A percentile compares a stretch with the other conserved stretches of the same genome.
Evolutionary conservation across 1,139 yeast genomes (phyloP).

Genomic region (Meyerozyma guilliermondii): DNA sequence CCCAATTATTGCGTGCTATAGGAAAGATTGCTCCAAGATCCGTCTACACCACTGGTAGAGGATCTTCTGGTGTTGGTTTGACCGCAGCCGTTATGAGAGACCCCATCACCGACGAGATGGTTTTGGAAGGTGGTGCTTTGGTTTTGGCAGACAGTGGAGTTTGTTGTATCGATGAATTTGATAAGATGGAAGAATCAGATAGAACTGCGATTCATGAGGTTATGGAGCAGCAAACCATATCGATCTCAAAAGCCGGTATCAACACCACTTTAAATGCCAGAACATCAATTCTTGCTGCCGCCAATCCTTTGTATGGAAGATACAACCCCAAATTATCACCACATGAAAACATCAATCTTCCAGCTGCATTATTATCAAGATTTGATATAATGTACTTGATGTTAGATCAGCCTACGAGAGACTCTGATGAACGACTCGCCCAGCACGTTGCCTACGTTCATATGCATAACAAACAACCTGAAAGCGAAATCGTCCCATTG

Average conservation of each 20-base stretch:
- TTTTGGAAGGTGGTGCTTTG: constrained; percentile 96
- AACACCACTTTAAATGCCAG: constrained; percentile 95
- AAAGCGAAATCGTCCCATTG: constrained; percentile 67
- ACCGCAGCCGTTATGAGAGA: constrained; percentile 99
- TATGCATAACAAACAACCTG: constrained; percentile 87
- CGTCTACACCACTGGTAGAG: constrained; percentile 97
- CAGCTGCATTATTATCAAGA: constrained; percentile 94
- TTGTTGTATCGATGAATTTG: constrained; percentile 98
- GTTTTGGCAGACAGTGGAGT: constrained; percentile 97
- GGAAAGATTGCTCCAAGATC: constrained; percentile 95
- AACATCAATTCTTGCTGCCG: constrained; percentile 94
- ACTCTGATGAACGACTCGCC: constrained; percentile 81
- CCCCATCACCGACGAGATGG: constrained; percentile 98
- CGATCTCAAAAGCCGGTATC: constrained; percentile 97
- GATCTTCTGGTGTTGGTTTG: constrained; percentile 98
- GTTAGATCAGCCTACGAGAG: constrained; percentile 79
- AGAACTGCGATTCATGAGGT: constrained; percentile 99
- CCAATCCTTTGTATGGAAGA: constrained; percentile 94
- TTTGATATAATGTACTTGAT: constrained; percentile 86
- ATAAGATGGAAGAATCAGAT: constrained; percentile 96
- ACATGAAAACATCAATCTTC: constrained; percentile 90
- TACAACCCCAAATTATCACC: constrained; percentile 90
- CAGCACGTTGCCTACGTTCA: constrained; percentile 94
- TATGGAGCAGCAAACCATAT: constrained; percentile 98
- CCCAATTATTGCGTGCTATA: constrained; percentile 89